A percentile compares a stretch with the other conserved stretches of the same genome.
phyloP scores from a whole-genome alignment of 345 rosid species.

The Hirschfeldia incana region DNA sequence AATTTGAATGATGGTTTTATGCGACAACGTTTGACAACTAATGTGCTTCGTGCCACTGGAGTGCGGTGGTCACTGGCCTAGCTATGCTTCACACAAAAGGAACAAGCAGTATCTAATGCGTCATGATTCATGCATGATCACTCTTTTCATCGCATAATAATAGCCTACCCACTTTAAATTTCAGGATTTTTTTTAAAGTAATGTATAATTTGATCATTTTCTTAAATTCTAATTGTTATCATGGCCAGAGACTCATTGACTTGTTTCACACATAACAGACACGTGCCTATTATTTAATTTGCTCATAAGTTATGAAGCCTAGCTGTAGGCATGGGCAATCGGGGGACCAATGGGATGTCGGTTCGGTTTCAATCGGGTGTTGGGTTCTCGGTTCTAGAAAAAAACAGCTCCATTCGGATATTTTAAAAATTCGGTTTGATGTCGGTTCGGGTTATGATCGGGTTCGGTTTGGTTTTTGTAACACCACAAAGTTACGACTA shows the following conservation, averaged over 20 bases:
- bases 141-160: conserved; percentile 1
- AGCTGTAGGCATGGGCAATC: too few species aligned
- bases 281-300: background rate
- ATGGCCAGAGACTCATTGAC: background rate
- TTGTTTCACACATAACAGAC: background rate
- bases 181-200: background rate
- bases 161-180: background rate
- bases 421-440: too few species aligned
- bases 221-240: background rate
- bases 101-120: conserved; percentile 19
- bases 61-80: conserved; percentile 28
- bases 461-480: too few species aligned
- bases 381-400: too few species aligned
- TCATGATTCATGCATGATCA: conserved; percentile 21
- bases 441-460: too few species aligned
- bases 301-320: background rate
- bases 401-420: too few species aligned
- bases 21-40: conserved; percentile 24
- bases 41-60: conserved; percentile 21
- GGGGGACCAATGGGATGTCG: too few species aligned
- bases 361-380: too few species aligned
- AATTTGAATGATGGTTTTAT: conserved; percentile 8
- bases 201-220: background rate
- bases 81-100: conserved; percentile 35
- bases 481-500: too few species aligned